Base-by-base conservation (phyloP, 805 yeast species). In the Candida verbasci region DNA sequence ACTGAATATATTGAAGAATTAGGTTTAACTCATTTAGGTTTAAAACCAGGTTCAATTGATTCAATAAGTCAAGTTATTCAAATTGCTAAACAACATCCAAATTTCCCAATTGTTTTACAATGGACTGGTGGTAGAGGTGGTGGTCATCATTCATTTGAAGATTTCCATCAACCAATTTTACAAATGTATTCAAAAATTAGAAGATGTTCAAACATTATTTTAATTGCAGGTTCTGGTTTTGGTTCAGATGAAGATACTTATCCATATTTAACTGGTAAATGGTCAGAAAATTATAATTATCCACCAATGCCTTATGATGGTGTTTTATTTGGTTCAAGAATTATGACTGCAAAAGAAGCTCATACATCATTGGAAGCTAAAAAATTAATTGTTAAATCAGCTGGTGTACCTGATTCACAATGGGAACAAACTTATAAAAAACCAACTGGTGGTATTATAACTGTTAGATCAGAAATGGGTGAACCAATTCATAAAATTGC, bases 121-220 rank as follows among this genome's bases (percentile, higher is more conserved):
- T 93, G 99, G 99, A 93, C 99, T 42, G 98, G 97, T 76, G 99
- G 99, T 65, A 89, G 99, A 77, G 99, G 97, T 71, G 99, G 99
- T 77, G 99, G 99, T 58, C 99, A 93, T 64, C 99, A 93, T 66
- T 91, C 97, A 34, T 93, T 80, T 57, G 99, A 93, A 74, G 99
- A 93, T 70, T 88, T 91, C 93, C 98, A 93, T 65, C 91, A 89
- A 58, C 97, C 98, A 49, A 77, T 93, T 49, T 70, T 93, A 57
- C 96, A 87, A 65, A 93, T 93, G 91, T 93, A 93, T 68, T 72
- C 95, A 48, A 83, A 84, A 72, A 84, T 93, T 54, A 85, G 99
- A 76, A 83, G 87, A 68, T 82, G 88, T 54, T 57, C 86, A 33
- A 93, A 93, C 72, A 87, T 93, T 51, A 73, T 89, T 39, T 74